Evolutionary conservation across 2,329 filamentous ascomycete genomes (phyloP).

Genomic region (Colletotrichum sp.): DNA sequence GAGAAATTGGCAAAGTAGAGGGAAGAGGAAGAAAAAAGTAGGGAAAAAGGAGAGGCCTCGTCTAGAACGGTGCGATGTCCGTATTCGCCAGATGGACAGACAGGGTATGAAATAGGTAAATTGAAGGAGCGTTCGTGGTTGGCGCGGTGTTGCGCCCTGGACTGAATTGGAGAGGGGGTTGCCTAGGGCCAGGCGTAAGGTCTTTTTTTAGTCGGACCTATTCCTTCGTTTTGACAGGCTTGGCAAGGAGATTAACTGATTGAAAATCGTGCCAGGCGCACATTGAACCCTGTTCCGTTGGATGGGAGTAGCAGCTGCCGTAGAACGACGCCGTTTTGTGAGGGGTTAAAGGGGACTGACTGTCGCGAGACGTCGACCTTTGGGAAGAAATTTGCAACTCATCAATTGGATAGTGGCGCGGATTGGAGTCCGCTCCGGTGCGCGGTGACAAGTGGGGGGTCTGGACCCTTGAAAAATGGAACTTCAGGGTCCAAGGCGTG

Average conservation of each 20-base stretch:
- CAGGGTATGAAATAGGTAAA: neutral
- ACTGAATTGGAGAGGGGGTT: neutral
- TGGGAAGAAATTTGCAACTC: conserved; percentile 17
- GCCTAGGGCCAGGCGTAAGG: neutral
- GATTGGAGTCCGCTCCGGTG: conserved; percentile 16
- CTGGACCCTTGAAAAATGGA: conserved; percentile 22
- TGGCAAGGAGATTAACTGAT: neutral
- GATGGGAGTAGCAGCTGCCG: neutral
- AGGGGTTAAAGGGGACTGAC: neutral
- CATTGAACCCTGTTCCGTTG: neutral
- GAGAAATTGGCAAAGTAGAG: neutral
- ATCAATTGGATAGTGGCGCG: conserved; percentile 13
- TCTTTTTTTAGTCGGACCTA: neutral
- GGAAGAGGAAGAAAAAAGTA: neutral
- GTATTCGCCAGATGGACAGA: neutral
- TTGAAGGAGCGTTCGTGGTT: neutral
- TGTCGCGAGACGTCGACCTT: neutral
- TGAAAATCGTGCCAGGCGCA: neutral
- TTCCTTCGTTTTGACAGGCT: neutral
- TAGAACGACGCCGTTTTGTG: conserved; percentile 7
- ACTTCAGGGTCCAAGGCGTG: conserved; percentile 20
- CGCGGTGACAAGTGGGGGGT: conserved; percentile 12
- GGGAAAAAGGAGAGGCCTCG: neutral
- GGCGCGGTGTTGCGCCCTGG: neutral
- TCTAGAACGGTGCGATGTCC: neutral